Evolutionary conservation across 371 early-diverging fungal genomes (phyloP).

Genomic region (Syncephalastrum sp.): DNA sequence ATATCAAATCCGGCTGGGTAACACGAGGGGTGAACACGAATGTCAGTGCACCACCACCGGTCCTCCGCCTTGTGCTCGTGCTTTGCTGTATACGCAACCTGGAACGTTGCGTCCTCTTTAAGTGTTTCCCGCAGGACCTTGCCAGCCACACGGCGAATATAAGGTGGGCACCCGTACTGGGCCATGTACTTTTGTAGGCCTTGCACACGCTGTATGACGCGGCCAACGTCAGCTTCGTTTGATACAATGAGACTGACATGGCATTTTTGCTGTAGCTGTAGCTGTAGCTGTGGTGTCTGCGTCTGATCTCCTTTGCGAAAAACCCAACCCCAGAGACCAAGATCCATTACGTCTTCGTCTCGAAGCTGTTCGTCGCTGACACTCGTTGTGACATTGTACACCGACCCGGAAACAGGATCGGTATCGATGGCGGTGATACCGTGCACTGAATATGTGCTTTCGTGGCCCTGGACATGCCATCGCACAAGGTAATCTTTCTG

Average conservation of each 20-base stretch:
- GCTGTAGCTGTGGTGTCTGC: neutral
- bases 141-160: conserved; percentile 45
- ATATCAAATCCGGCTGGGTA: conserved; percentile 40
- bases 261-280: neutral
- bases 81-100: conserved; percentile 32
- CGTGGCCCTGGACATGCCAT: conserved; percentile 15
- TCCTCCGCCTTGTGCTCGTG: conserved; percentile 22
- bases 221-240: neutral
- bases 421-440: conserved; percentile 54
- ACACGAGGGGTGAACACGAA: conserved; percentile 34
- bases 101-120: conserved; percentile 20
- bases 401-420: conserved; percentile 48
- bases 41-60: conserved; percentile 39
- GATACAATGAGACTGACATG: too few relatives aligned
- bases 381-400: conserved; percentile 55
- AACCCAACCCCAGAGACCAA: conserved; percentile 58
- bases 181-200: conserved; percentile 29
- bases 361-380: conserved; percentile 32
- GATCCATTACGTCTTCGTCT: conserved; percentile 25
- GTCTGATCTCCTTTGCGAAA: conserved; percentile 11
- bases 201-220: neutral
- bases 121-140: conserved; percentile 36
- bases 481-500: conserved; percentile 55
- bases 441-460: neutral
- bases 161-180: conserved; percentile 56